A percentile compares a stretch with the other conserved stretches of the same genome.
Conservation (phyloP, 2,329 filamentous ascomycete species). For the Dactylellina leptospora region DNA sequence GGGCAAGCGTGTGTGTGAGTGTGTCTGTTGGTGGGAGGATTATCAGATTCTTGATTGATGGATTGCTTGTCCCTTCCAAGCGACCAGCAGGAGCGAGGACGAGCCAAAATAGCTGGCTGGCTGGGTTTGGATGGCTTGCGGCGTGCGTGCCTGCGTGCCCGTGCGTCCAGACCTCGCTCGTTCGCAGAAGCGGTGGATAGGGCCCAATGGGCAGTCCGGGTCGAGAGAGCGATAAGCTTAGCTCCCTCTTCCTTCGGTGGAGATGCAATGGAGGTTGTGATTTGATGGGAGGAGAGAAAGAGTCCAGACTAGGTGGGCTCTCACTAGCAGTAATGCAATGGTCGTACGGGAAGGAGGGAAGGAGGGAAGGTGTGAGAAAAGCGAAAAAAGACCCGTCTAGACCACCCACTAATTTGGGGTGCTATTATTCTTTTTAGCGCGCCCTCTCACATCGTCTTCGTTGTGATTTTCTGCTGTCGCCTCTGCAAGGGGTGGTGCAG, state of each 20-base stretch:
- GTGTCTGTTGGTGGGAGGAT: slow-evolving; percentile 18
- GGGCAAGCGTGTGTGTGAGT: background rate
- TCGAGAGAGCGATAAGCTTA: background rate
- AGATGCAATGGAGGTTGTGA: background rate
- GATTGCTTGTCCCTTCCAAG: slow-evolving; percentile 25
- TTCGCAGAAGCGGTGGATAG: slow-evolving; percentile 5
- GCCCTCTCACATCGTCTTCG: slow-evolving; percentile 14
- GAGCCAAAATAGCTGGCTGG: slow-evolving; percentile 7
- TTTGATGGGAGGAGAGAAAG: background rate
- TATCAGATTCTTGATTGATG: slow-evolving; percentile 1
- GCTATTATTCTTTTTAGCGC: slow-evolving; percentile 8
- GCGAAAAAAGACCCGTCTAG: slow-evolving; percentile 50
- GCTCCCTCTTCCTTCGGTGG: slow-evolving; percentile 7
- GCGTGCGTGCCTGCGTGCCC: too few relatives aligned
- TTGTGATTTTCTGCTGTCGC: background rate
- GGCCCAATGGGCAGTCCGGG: slow-evolving; percentile 35
- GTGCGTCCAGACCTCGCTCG: slow-evolving; percentile 33
- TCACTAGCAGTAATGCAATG: too few relatives aligned
- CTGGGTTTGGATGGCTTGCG: background rate
- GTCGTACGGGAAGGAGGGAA: slow-evolving; percentile 9
- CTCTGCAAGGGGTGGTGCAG: slow-evolving; percentile 25
- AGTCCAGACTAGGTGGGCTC: background rate
- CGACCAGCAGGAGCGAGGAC: slow-evolving; percentile 21
- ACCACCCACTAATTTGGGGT: slow-evolving; percentile 6
- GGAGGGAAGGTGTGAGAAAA: background rate